Evolutionary conservation across 164 flowering plant genomes (phyloP).

Genomic region (Sedum album): DNA sequence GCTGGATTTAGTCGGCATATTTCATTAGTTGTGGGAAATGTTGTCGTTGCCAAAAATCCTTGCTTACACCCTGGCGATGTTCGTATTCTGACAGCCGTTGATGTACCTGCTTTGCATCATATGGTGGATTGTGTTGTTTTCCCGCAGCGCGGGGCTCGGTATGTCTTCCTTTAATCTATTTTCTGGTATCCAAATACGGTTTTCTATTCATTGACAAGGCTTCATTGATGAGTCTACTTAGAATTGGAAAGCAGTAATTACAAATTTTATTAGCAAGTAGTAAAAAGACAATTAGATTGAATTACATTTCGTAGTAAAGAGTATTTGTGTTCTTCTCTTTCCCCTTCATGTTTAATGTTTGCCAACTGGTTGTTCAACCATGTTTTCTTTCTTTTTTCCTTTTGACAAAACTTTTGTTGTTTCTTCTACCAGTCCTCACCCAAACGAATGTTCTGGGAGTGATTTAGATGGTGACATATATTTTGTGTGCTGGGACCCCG

Average conservation of each 20-base stretch:
- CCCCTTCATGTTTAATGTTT: background rate
- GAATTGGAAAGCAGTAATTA: background rate
- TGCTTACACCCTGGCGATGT: conserved; percentile 96
- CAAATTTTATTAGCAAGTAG: background rate
- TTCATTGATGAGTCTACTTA: background rate
- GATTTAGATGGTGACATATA: conserved; percentile 89
- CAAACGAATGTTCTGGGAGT: conserved; percentile 95
- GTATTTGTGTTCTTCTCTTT: too few species aligned
- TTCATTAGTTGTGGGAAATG: conserved; percentile 34
- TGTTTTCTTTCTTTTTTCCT: background rate
- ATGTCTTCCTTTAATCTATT: background rate
- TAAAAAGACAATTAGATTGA: background rate
- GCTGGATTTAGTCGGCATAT: conserved; percentile 13
- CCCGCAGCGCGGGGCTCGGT: conserved; percentile 80
- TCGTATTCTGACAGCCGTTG: conserved; percentile 60
- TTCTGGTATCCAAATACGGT: background rate
- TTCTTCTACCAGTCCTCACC: conserved; percentile 60
- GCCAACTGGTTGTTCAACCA: background rate
- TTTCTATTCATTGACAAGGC: background rate
- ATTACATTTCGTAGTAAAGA: too few species aligned
- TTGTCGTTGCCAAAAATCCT: conserved; percentile 88
- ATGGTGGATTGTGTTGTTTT: conserved; percentile 95
- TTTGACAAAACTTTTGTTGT: background rate
- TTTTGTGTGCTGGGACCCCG: conserved; percentile 76
- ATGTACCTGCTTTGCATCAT: conserved; percentile 65